phyloP scores from a whole-genome alignment of 805 yeast genomes.

The Saccharomyces eubayanus region DNA sequence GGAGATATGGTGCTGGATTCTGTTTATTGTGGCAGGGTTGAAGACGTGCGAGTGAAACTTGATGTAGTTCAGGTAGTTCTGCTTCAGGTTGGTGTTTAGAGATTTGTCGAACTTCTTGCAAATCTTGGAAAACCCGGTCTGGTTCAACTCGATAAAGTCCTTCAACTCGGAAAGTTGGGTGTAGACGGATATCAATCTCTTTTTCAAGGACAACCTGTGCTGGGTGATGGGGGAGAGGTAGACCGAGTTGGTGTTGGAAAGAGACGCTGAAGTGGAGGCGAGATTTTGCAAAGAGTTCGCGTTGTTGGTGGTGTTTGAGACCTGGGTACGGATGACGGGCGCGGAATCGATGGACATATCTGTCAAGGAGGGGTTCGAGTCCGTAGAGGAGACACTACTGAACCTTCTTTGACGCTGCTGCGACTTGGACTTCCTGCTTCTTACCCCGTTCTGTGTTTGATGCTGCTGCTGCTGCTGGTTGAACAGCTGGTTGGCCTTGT shows the following conservation, averaged over 20 bases:
- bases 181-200: slow-evolving; percentile 55
- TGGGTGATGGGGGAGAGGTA: slow-evolving; percentile 19
- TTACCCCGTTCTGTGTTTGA: slow-evolving; percentile 13
- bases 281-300: not conserved
- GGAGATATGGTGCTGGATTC: slow-evolving; percentile 47
- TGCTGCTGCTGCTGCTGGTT: slow-evolving; percentile 2
- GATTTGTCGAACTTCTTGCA: slow-evolving; percentile 89
- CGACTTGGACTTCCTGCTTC: slow-evolving; percentile 6
- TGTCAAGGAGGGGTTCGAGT: not conserved
- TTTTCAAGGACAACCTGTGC: slow-evolving; percentile 51
- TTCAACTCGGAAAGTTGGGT: slow-evolving; percentile 74
- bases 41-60: slow-evolving; percentile 48
- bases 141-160: slow-evolving; percentile 75
- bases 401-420: slow-evolving; percentile 4
- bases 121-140: slow-evolving; percentile 83
- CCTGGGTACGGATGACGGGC: not conserved
- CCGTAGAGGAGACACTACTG: slow-evolving; percentile 5
- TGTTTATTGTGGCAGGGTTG: slow-evolving; percentile 36
- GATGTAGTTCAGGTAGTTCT: slow-evolving; percentile 46
- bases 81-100: slow-evolving; percentile 50
- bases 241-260: not conserved
- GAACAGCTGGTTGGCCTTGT: not conserved
- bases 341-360: not conserved
- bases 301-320: not conserved
- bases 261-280: not conserved